These are phyloP conservation scores for Leccinum longicurvipes DNA, from an alignment of 768 basidiomycete species.

Conservation along the genomic window DNA sequence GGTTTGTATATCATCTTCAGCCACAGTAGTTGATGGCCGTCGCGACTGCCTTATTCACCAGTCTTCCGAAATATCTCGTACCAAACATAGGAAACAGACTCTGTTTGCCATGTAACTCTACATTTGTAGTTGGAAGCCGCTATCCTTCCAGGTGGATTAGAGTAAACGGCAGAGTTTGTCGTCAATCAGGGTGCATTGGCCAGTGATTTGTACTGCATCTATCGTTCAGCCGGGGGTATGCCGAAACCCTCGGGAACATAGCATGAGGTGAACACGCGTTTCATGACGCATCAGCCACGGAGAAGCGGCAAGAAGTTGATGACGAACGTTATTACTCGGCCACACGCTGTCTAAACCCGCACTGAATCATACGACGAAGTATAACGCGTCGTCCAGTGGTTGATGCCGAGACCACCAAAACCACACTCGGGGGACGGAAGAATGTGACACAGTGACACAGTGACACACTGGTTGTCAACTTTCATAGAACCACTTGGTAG, in stretches of 20 bases:
- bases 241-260: not conserved
- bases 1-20: not conserved
- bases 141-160: not conserved
- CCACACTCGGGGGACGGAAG: not conserved
- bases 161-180: not conserved
- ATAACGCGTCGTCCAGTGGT: not conserved
- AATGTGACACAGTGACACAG: not conserved
- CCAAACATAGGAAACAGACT: not conserved
- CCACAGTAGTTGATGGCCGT: not conserved
- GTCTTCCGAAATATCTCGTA: not conserved
- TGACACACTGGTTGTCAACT: not conserved
- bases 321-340: not conserved
- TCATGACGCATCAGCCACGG: not conserved
- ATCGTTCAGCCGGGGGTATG: not conserved
- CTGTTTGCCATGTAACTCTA: not conserved
- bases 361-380: not conserved
- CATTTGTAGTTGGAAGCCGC: not conserved
- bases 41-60: not conserved
- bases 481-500: not conserved
- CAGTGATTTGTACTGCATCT: constrained; percentile 11
- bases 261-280: not conserved
- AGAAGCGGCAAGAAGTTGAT: not conserved
- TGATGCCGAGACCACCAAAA: not conserved
- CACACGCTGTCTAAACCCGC: not conserved
- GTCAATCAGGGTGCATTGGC: not conserved